These are phyloP conservation scores for Arthrocladium fulminans DNA, from an alignment of 2,329 filamentous ascomycete genomes.

Conservation along the genomic window DNA sequence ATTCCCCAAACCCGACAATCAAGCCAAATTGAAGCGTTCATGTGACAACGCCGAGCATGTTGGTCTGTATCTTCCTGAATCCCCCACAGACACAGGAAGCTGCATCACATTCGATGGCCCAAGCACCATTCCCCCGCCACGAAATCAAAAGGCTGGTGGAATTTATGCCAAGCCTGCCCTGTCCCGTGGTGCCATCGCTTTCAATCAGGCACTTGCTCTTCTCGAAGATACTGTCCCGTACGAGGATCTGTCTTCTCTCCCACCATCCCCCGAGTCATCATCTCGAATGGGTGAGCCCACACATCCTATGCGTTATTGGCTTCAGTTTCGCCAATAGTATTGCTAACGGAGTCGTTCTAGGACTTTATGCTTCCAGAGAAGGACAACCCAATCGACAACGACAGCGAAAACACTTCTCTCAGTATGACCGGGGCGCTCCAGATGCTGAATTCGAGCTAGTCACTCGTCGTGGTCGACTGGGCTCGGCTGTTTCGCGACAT, in stretches of 20 bases:
- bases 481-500: background rate
- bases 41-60: conserved; percentile 79
- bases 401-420: conserved; percentile 65
- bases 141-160: conserved; percentile 3
- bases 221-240: conserved; percentile 1
- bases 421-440: conserved; percentile 72
- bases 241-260: conserved; percentile 1
- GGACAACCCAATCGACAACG: conserved; percentile 65
- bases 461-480: background rate
- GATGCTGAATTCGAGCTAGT: conserved; percentile 54
- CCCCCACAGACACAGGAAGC: background rate
- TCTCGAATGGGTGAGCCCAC: conserved; percentile 6
- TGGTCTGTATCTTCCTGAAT: conserved; percentile 45
- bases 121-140: background rate
- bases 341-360: conserved; percentile 32
- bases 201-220: conserved; percentile 3
- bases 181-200: background rate
- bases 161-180: background rate
- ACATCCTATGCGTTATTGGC: conserved; percentile 5
- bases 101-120: background rate
- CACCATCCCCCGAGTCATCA: background rate
- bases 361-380: conserved; percentile 71
- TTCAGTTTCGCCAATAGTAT: background rate
- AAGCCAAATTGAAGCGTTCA: conserved; percentile 77
- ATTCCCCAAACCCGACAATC: conserved; percentile 74